These are phyloP conservation scores for Dactylella cylindrospora DNA, from an alignment of 2,329 filamentous ascomycete genomes.

Conservation along the genomic window DNA sequence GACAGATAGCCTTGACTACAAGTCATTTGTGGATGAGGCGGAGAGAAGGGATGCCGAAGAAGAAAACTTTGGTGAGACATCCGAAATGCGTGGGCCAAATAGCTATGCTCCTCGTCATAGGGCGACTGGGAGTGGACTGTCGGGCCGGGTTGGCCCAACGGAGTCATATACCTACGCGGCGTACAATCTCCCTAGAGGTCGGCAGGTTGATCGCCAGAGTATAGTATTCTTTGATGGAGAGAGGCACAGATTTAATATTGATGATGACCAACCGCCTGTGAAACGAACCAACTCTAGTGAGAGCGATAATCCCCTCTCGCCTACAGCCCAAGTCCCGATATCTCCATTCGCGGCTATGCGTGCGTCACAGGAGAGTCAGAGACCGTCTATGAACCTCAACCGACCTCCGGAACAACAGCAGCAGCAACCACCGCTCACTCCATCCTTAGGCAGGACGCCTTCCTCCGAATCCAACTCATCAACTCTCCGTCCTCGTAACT, in stretches of 20 bases:
- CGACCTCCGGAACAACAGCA: neutral
- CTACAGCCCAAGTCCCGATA: neutral
- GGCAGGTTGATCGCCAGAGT: constrained; percentile 29
- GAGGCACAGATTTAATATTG: constrained; percentile 21
- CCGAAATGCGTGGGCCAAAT: constrained; percentile 23
- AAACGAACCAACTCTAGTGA: constrained; percentile 7
- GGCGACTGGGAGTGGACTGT: constrained; percentile 30
- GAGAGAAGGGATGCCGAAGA: constrained; percentile 13
- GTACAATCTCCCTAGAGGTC: constrained; percentile 28
- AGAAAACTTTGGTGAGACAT: constrained; percentile 32
- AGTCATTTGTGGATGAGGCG: constrained; percentile 29
- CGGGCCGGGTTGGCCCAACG: constrained; percentile 21
- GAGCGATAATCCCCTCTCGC: constrained; percentile 21
- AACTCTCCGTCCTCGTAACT: constrained; percentile 15
- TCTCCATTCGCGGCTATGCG: constrained; percentile 40
- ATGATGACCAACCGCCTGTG: neutral
- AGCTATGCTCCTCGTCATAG: constrained; percentile 30
- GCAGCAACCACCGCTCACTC: too few relatives aligned
- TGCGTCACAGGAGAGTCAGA: constrained; percentile 31
- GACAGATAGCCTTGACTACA: constrained; percentile 32
- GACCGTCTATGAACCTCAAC: constrained; percentile 8
- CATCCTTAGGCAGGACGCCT: constrained; percentile 14
- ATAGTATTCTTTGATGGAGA: constrained; percentile 40
- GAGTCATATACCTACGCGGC: constrained; percentile 39
- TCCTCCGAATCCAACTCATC: constrained; percentile 31